These are phyloP conservation scores for Trypethelium eluteriae DNA, from an alignment of 495 filamentous ascomycete genomes.

Conservation along the genomic window DNA sequence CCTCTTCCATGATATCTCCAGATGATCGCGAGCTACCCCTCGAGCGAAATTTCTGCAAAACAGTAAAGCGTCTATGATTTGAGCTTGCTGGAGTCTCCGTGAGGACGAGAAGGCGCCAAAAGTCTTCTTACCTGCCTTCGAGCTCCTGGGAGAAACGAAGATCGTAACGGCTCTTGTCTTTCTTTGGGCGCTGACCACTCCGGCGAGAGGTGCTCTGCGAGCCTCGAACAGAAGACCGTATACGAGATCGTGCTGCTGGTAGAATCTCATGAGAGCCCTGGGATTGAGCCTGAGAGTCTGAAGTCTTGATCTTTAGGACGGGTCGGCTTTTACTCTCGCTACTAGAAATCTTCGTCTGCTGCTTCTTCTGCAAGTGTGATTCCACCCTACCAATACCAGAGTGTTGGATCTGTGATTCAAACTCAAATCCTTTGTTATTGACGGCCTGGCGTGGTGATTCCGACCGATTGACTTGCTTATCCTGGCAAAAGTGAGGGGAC, in stretches of 20 bases:
- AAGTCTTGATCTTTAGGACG: not conserved
- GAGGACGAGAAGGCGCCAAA: not conserved
- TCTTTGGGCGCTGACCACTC: not conserved
- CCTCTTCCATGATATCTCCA: not conserved
- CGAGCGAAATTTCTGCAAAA: not conserved
- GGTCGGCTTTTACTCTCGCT: not conserved
- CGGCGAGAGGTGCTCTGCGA: not conserved
- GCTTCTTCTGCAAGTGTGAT: not conserved
- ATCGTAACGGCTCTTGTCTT: constrained; percentile 5
- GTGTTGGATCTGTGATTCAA: not conserved
- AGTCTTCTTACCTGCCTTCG: not conserved
- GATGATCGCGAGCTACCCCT: not conserved
- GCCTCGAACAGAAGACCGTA: not conserved
- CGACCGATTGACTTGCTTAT: not conserved
- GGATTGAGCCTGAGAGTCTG: not conserved
- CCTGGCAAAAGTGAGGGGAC: not conserved
- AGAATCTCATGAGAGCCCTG: not conserved
- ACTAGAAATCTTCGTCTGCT: not conserved
- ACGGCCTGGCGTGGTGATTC: not conserved
- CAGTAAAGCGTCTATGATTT: not conserved
- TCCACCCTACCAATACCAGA: not conserved
- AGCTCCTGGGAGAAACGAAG: constrained; percentile 6
- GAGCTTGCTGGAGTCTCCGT: not conserved
- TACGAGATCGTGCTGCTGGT: not conserved
- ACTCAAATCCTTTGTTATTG: not conserved